Evolutionary conservation across 2,329 filamentous ascomycete genomes (phyloP), one percentile per base, ranked within the genome.

Genomic region (Aspergillus tamarii): DNA sequence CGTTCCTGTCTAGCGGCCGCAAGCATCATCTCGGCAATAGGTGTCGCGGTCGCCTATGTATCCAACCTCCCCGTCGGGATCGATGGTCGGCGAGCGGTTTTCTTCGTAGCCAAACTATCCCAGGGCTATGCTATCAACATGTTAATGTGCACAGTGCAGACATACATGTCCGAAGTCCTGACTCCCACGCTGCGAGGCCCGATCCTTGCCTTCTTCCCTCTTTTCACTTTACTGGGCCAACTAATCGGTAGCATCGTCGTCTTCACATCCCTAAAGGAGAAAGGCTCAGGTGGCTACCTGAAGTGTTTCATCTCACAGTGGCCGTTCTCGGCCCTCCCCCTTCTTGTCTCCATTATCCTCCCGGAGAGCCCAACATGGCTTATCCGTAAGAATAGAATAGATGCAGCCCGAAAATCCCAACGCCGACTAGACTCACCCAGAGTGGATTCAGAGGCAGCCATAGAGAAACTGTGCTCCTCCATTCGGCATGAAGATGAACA

Each of bases 301-400:
- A 62, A 66, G 6, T 70, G 72, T 8, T 73, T 73, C 54, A 62
- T 64, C 2, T 72, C 72, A 1, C 63, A 72, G 48, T 74, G 73
- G 72, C 65, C 70, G 0, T 73, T 72, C 34, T 71, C 81, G 0
- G 73, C 77, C 7, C 64, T 83, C 0, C 79, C 83, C 0, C 71
- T 85, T 16, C 4, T 81, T 21, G 70, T 83, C 19, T 76, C 83
- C 0, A 68, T 82, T 36, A 46, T 83, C 52, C 77, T 86, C 39
- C 84, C 84, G 0, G 84, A 87, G 65, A 84, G 80, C 14, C 85
- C 85, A 0, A 76, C 82, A 0, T 85, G 80, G 64, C 72, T 85
- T 1, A 72, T 87, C 1, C 78, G 82, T 4, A 81, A 78, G 59
- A 75, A 74, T 4, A 71, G 72, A 7, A 70, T 80, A 12, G 73